phyloP scores from a whole-genome alignment of 306 rosid species.

The Gastrolobium villosum region DNA sequence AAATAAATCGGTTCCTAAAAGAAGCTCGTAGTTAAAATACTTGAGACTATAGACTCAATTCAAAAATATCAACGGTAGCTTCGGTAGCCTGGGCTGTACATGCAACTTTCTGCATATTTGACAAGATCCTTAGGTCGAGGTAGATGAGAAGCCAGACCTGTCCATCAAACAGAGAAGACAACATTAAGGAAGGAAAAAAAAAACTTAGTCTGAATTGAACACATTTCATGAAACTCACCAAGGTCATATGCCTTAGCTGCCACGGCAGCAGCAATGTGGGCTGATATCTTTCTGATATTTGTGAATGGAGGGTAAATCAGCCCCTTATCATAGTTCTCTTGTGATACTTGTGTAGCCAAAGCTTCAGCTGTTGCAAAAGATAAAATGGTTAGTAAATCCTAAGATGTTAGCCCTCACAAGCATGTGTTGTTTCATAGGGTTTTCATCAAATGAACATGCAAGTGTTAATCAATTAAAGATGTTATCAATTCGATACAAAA shows the following conservation, averaged over 20 bases:
- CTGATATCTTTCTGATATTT: conserved; percentile 94
- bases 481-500: no score
- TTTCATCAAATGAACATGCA: conserved; percentile 15
- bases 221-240: conserved; percentile 62
- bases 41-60: conserved; percentile 9
- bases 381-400: conserved; percentile 27
- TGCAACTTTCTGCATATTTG: conserved; percentile 91
- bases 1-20: conserved; percentile 29
- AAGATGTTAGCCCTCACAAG: conserved; percentile 14
- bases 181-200: conserved; percentile 12
- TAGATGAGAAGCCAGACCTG: conserved; percentile 92
- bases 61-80: conserved; percentile 68
- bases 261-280: conserved; percentile 90
- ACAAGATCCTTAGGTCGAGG: conserved; percentile 96
- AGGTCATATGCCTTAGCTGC: conserved; percentile 93
- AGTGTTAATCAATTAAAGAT: background rate
- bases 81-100: conserved; percentile 94
- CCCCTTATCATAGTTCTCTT: conserved; percentile 84
- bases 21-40: conserved; percentile 2
- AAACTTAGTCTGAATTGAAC: conserved; percentile 24
- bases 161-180: conserved; percentile 37
- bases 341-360: conserved; percentile 79
- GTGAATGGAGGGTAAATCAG: conserved; percentile 98
- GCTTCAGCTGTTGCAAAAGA: conserved; percentile 81
- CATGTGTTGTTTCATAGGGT: background rate